Base-by-base conservation (phyloP, 2,329 filamentous ascomycete genomes). In the Herpotrichia juniperi region DNA sequence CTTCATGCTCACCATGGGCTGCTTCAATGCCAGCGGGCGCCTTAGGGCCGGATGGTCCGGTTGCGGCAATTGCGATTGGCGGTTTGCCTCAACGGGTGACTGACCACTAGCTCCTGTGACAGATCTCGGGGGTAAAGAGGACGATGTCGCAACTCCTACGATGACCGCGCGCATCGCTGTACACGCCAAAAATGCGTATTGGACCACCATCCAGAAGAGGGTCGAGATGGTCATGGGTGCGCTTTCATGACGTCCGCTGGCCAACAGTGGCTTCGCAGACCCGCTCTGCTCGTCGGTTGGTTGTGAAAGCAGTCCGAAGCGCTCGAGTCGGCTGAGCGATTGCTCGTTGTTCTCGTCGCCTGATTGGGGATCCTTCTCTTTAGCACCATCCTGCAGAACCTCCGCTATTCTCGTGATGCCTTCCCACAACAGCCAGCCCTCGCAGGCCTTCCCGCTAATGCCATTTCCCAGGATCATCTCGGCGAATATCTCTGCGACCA, bases 391-490 rank as follows among this genome's bases (percentile, higher is more conserved):
- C 56, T 70, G 71, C 67, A 82, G 66, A 42, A 76, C 70, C 55
- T 81, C 79, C 53, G 84, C 82, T 55, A 88, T 75, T 68, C 93
- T 96, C 61, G 87, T 88, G 55, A 96, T 83, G 51, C 85, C 83
- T 71, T 96, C 92, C 85, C 89, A 96, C 60, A 97, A 75, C 66
- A 97, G 83, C 90, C 91, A 96, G 21, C 90, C 90, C 75, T 97
- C 88, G 61, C 89, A 91, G 34, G 89, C 82, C 71, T 89, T 96
- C 65, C 88, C 89, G 64, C 87, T 86, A 63, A 97, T 81, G 51
- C 89, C 83, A 62, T 91, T 92, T 56, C 91, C 91, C 58, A 99
- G 81, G 56, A 97, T 90, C 71, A 96, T 86, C 74, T 97, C 92
- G 6, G 92, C 90, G 56, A 97, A 81, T 59, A 97, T 89, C 74